Percentiles rank a stretch among this genome's conserved stretches.
phyloP scores from a whole-genome alignment of 2,329 filamentous ascomycete species.

The Calcarisporium arbuscula region DNA sequence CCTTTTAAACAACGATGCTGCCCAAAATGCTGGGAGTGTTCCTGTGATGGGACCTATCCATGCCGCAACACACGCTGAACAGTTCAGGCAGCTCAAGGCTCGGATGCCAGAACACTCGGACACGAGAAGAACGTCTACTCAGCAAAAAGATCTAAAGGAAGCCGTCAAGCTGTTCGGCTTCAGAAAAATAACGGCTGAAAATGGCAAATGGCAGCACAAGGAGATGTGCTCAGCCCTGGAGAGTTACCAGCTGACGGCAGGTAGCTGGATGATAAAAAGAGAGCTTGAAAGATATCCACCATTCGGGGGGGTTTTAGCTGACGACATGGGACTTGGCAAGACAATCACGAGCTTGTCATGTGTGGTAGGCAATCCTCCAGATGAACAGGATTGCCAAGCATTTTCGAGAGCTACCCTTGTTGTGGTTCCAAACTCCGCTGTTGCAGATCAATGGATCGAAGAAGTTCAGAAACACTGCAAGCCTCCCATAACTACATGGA shows the following conservation, averaged over 20 bases:
- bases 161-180: slow-evolving; percentile 14
- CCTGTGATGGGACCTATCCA: slow-evolving; percentile 2
- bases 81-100: slow-evolving; percentile 4
- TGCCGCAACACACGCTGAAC: slow-evolving; percentile 3
- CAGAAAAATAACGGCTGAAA: slow-evolving; percentile 3
- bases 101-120: slow-evolving; percentile 12
- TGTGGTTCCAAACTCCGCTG: slow-evolving; percentile 18
- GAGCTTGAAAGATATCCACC: too few species aligned
- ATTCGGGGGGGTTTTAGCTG: slow-evolving; percentile 56
- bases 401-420: slow-evolving; percentile 31
- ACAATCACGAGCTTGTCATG: slow-evolving; percentile 72
- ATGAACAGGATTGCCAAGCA: slow-evolving; percentile 24
- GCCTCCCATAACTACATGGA: rapidly evolving
- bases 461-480: slow-evolving; percentile 21
- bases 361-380: slow-evolving; percentile 52
- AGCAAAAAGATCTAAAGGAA: slow-evolving; percentile 11
- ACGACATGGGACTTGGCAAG: slow-evolving; percentile 61
- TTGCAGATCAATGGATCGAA: slow-evolving; percentile 21
- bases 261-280: slow-evolving; percentile 46
- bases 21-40: neutral
- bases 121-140: slow-evolving; percentile 6
- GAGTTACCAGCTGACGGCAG: slow-evolving; percentile 44
- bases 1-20: neutral
- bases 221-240: slow-evolving; percentile 26
- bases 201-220: slow-evolving; percentile 11